Percentiles rank a stretch among this genome's conserved stretches.
Conservation (phyloP, 1,139 yeast genomes). For the Taphrina betulina region DNA sequence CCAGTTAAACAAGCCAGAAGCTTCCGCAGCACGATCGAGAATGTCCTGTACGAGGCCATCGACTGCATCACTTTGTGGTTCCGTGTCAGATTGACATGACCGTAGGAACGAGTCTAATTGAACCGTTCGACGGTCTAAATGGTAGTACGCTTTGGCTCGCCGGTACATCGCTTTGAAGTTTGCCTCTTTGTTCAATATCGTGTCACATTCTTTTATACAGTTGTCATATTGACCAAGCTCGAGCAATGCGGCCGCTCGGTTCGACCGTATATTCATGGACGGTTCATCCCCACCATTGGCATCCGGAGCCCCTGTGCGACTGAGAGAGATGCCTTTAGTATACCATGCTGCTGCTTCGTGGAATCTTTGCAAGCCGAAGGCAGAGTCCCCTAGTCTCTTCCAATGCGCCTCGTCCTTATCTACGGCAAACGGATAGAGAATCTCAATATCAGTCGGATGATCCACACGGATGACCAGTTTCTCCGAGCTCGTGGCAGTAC, state of each 20-base stretch:
- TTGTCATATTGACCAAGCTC: constrained; percentile 3
- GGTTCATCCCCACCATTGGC: neutral
- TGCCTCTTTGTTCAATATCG: neutral
- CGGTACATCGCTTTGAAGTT: constrained; percentile 8
- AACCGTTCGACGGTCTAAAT: neutral
- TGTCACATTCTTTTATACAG: constrained; percentile 1
- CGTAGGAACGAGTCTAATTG: neutral
- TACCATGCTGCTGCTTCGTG: constrained; percentile 5
- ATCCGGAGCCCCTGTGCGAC: neutral
- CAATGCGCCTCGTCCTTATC: neutral
- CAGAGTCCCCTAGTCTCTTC: constrained; percentile 14
- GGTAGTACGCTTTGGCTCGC: constrained; percentile 6
- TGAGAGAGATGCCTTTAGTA: neutral
- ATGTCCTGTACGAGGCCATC: neutral
- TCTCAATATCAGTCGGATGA: constrained; percentile 23
- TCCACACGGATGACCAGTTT: constrained; percentile 18
- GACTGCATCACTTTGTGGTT: neutral
- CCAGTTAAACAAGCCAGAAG: constrained; percentile 10
- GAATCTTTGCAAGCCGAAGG: constrained; percentile 3
- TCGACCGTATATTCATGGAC: neutral
- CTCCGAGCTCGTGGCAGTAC: neutral
- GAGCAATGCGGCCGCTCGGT: constrained; percentile 17
- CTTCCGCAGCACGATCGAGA: too few species aligned
- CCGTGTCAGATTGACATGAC: neutral
- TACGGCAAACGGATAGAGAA: neutral